Evolutionary conservation across 2,329 filamentous ascomycete genomes (phyloP).

Genomic region (Zasmidium cellare): DNA sequence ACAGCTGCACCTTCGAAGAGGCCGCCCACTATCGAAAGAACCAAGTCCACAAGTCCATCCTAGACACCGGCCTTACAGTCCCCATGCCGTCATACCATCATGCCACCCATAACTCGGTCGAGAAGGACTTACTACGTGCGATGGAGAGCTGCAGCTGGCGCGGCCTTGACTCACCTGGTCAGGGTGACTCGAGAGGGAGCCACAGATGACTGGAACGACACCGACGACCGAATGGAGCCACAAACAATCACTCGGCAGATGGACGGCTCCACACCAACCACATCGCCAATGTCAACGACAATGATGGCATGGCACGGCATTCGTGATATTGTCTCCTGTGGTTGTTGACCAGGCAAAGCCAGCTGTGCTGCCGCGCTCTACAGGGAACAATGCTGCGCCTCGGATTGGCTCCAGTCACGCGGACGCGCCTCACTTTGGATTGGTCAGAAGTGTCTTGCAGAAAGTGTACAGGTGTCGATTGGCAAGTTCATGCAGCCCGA

Average conservation of each 20-base stretch:
- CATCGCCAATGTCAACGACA: not conserved
- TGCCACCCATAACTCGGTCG: not conserved
- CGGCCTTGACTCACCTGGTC: conserved; percentile 3
- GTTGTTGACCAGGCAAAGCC: not conserved
- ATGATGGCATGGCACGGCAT: not conserved
- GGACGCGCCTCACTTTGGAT: conserved; percentile 5
- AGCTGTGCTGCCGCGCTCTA: not conserved
- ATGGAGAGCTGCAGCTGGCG: conserved; percentile 4
- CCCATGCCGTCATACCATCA: not conserved
- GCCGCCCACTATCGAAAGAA: not conserved
- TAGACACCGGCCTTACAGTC: not conserved
- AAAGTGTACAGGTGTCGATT: not conserved
- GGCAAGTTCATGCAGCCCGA: conserved; percentile 6
- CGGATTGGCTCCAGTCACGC: not conserved
- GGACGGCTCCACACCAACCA: not conserved
- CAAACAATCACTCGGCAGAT: not conserved
- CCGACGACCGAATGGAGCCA: not conserved
- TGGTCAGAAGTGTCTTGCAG: not conserved
- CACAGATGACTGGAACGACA: not conserved
- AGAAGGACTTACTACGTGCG: not conserved
- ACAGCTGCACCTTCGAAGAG: not conserved
- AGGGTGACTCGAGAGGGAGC: not conserved
- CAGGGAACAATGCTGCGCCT: conserved; percentile 4
- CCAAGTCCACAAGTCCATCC: not conserved
- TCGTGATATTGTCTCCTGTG: not conserved